phyloP scores from a whole-genome alignment of 176 grass and related monocot genomes.

The Aegilops umbellulata region DNA sequence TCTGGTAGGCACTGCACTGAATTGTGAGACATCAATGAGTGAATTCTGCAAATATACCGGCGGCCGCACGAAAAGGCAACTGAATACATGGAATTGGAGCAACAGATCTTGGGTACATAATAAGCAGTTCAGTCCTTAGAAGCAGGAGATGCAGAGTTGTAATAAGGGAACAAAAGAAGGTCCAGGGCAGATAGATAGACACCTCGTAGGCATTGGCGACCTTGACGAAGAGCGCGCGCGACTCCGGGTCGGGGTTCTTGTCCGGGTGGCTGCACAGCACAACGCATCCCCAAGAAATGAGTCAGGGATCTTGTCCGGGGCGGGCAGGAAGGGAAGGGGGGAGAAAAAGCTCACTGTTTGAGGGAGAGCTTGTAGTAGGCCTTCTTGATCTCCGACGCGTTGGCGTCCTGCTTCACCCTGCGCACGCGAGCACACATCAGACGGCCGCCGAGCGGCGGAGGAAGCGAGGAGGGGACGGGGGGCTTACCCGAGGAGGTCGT shows the following conservation, averaged over 20 bases:
- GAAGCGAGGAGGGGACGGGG: not conserved
- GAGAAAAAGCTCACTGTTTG: conserved; percentile 50
- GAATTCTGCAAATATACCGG: not conserved
- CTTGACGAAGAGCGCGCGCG: conserved; percentile 86
- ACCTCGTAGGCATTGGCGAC: conserved; percentile 96
- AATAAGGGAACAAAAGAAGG: not conserved
- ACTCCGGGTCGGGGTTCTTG: conserved; percentile 93
- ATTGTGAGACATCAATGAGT: not conserved
- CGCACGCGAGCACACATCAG: not conserved
- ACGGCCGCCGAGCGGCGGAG: not conserved
- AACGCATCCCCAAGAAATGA: not conserved
- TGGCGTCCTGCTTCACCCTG: conserved; percentile 83
- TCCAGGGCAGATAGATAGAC: not conserved
- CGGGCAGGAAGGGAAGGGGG: not conserved
- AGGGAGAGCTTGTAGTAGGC: conserved; percentile 98
- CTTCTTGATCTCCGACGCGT: conserved; percentile 89
- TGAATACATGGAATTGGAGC: not conserved
- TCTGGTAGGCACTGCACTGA: not conserved
- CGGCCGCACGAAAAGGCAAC: not conserved
- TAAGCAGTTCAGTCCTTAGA: not conserved
- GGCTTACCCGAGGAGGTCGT: conserved; percentile 86
- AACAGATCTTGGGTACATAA: not conserved
- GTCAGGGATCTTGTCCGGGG: not conserved
- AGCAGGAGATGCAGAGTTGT: not conserved
- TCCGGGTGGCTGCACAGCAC: conserved; percentile 73